Percentiles rank a stretch among this genome's conserved stretches.
Evolutionary conservation across 306 rosid genomes (phyloP).

Genomic region (Quillaja saponaria): DNA sequence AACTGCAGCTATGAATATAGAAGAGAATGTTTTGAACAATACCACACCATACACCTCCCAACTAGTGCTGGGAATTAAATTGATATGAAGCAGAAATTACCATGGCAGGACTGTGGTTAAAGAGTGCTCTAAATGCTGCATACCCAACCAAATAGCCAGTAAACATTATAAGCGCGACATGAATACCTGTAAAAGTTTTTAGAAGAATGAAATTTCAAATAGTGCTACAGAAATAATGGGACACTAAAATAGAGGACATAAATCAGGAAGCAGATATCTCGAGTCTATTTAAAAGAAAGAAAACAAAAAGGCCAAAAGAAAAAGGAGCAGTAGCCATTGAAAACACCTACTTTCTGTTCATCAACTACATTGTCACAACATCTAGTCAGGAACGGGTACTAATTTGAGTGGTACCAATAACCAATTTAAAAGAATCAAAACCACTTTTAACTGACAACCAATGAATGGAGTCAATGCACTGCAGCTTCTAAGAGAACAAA

Average conservation of each 20-base stretch:
- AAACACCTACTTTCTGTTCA: too few relatives aligned
- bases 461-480: too few relatives aligned
- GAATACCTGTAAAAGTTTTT: constrained; percentile 49
- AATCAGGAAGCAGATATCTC: neutral
- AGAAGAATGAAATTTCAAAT: neutral
- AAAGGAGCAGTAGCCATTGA: too few relatives aligned
- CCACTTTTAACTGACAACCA: too few relatives aligned
- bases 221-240: too few relatives aligned
- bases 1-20: neutral
- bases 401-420: too few relatives aligned
- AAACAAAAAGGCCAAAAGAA: too few relatives aligned
- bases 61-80: neutral
- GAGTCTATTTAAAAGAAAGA: neutral
- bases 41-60: neutral
- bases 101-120: constrained; percentile 47
- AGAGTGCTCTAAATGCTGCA: constrained; percentile 55
- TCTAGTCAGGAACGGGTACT: too few relatives aligned
- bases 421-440: too few relatives aligned
- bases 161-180: constrained; percentile 53
- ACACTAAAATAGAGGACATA: too few relatives aligned
- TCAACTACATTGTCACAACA: too few relatives aligned
- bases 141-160: constrained; percentile 58
- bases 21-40: neutral
- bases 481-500: too few relatives aligned
- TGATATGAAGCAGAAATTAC: constrained; percentile 19